Conservation (phyloP, 345 rosid species). For the Theobroma cacao region DNA sequence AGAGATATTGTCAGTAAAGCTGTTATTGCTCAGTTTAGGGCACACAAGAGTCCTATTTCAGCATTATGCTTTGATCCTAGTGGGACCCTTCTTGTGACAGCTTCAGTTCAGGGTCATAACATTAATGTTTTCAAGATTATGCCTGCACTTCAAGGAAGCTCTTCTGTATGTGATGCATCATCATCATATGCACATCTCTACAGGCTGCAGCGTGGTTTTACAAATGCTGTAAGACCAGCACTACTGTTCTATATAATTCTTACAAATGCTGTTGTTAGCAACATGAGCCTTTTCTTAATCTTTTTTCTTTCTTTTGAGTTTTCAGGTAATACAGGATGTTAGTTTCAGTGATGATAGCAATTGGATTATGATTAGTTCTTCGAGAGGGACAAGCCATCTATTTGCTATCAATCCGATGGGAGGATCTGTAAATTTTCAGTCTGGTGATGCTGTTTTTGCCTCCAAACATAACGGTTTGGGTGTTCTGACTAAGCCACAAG, state of each 20-base stretch:
- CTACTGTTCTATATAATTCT: neutral
- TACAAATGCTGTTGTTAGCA: neutral
- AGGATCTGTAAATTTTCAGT: constrained; percentile 43
- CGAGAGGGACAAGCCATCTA: constrained; percentile 91
- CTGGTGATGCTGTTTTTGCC: constrained; percentile 29
- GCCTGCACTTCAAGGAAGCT: constrained; percentile 50
- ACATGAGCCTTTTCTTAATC: neutral
- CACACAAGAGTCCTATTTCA: constrained; percentile 87
- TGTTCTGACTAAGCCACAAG: constrained; percentile 32
- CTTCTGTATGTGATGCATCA: constrained; percentile 33
- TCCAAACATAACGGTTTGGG: constrained; percentile 30
- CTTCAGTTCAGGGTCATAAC: constrained; percentile 90
- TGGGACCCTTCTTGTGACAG: constrained; percentile 86
- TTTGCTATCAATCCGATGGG: constrained; percentile 72
- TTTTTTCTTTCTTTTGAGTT: constrained; percentile 3
- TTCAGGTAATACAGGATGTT: constrained; percentile 92
- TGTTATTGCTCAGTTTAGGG: constrained; percentile 79
- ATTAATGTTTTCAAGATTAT: constrained; percentile 81
- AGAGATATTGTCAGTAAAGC: constrained; percentile 67
- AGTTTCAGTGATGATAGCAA: constrained; percentile 83
- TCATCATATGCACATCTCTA: constrained; percentile 69
- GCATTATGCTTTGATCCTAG: constrained; percentile 93
- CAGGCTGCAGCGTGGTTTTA: constrained; percentile 91
- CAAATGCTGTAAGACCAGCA: constrained; percentile 73
- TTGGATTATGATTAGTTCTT: constrained; percentile 90